Conservation (phyloP, 2,329 filamentous ascomycete genomes). For the Bipolaris sorokiniana region DNA sequence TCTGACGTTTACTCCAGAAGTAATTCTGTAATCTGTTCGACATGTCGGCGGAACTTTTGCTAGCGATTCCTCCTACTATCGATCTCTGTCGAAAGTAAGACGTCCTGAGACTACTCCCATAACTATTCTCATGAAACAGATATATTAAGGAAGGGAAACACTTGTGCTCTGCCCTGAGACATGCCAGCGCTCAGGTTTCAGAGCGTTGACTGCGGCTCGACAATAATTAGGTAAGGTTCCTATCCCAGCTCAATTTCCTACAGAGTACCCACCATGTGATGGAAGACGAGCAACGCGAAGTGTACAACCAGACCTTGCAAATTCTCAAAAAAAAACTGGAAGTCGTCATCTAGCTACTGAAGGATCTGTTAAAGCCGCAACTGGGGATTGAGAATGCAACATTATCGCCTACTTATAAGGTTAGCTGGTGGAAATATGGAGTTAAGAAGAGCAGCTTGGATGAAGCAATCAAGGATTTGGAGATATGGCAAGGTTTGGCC, state of each 20-base stretch:
- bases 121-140: not conserved
- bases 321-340: not conserved
- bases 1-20: not conserved
- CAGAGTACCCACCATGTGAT: not conserved
- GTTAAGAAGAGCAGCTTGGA: not conserved
- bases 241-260: not conserved
- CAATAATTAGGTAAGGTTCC: not conserved
- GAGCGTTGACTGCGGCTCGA: not conserved
- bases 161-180: not conserved
- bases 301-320: not conserved
- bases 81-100: not conserved
- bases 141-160: not conserved
- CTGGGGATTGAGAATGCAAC: not conserved
- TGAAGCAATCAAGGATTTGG: not conserved
- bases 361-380: not conserved
- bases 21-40: not conserved
- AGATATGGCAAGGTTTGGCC: slow-evolving; percentile 20
- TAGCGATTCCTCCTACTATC: not conserved
- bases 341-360: not conserved
- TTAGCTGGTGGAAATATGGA: not conserved
- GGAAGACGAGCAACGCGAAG: not conserved
- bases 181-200: not conserved
- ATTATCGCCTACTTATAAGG: not conserved
- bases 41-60: not conserved
- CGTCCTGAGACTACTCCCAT: not conserved